Conservation (phyloP, 331 rosid genomes). For the Malus hybrid region DNA sequence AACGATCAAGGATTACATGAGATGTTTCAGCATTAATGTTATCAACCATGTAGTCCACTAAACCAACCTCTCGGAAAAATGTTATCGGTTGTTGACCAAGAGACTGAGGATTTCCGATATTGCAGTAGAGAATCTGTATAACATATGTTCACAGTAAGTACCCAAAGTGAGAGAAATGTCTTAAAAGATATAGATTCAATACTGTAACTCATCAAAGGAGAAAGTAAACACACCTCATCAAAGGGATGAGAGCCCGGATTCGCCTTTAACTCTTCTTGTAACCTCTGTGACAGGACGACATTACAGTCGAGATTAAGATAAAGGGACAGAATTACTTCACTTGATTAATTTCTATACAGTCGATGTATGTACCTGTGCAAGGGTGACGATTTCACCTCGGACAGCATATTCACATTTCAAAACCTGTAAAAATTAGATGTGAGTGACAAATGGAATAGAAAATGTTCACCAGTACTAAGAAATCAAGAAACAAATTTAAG, state of each 20-base stretch:
- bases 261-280: constrained; percentile 55
- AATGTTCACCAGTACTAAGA: not conserved
- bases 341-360: not conserved
- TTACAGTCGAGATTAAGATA: not conserved
- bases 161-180: not conserved
- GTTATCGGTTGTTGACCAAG: constrained; percentile 92
- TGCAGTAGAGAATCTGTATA: constrained; percentile 85
- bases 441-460: not conserved
- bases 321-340: not conserved
- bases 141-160: constrained; percentile 15
- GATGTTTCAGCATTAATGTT: not conserved
- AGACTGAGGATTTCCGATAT: constrained; percentile 98
- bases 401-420: constrained; percentile 93
- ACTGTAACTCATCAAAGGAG: not conserved
- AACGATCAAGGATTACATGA: constrained; percentile 1
- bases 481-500: not conserved
- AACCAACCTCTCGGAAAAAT: constrained; percentile 90
- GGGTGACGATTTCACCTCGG: constrained; percentile 84
- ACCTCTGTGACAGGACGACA: constrained; percentile 41
- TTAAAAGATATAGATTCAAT: not conserved
- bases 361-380: constrained; percentile 64
- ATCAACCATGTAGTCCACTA: constrained; percentile 10
- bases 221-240: constrained; percentile 55
- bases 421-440: constrained; percentile 36
- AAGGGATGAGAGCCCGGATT: constrained; percentile 74